Evolutionary conservation across 352 stramenopile genomes (phyloP), one percentile per base, ranked within the genome.

Genomic region (Pythium dissotocum): DNA sequence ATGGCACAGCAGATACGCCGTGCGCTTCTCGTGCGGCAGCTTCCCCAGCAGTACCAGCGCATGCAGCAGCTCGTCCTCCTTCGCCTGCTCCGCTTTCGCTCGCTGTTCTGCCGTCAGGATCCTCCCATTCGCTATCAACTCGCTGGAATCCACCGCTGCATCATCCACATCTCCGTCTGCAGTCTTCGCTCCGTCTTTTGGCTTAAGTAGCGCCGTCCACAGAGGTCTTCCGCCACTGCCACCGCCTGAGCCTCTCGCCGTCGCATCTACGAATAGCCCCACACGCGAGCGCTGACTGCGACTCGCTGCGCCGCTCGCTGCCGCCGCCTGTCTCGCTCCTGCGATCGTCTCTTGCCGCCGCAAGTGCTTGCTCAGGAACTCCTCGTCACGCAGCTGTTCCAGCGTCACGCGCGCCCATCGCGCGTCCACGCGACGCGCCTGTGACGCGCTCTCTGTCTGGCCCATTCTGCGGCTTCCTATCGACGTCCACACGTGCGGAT

Each of bases 331-430:
- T 54, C 73, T 73, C 9, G 77, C 83, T 13, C 70, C 69, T 18
- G 79, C 63, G 2, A 81, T 65, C 24, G 68, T 78, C 65, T 93
- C 82, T 54, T 89, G 74, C 3, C 83, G 83, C 40, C 80, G 78
- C 46, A 88, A 55, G 60, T 94, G 83, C 58, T 90, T 88, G 30
- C 65, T 71, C 35, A 94, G 67, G 32, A 93, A 94, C 49, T 85
- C 81, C 26, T 89, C 82, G 53, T 93, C 78, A 24, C 70, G 69
- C 33, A 93, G 72, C 55, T 91, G 84, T 5, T 79, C 81, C 46
- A 90, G 76, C 8, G 71, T 69, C 24, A 94, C 65, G n/a, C 82
- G 77, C n/a, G 77, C 71, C 86, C 86, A 94, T 8, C 83, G 82
- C 63, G 85, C 49, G 65, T 93, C 84, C 24, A 75, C 61, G n/a